Evolutionary conservation across 208 protist genomes (phyloP), one percentile per base, ranked within the genome.

Genomic region (Naegleria lovaniensis): DNA sequence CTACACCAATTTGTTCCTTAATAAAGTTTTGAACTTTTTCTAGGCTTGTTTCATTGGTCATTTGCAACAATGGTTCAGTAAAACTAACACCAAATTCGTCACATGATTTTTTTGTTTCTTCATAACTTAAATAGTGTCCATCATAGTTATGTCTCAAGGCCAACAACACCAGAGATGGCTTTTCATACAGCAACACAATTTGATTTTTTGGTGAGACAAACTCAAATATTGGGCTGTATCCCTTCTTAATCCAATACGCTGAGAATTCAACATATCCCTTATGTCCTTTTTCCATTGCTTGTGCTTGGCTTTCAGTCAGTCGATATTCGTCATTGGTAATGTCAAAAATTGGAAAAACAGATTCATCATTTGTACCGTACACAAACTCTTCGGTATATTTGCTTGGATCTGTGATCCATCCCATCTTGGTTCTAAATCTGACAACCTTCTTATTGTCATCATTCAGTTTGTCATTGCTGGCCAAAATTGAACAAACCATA

Each of bases 381-480:
- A 85, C 48, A 51, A 85, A 85, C 22, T 4, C 15, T 43, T 85
- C 83, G 4, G n/a, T 22, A n/a, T 55, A 22, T 55, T 55, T 55
- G 1, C 16, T 6, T 15, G 40, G 9, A 55, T 87, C 83, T 5
- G 83, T 87, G 9, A 43, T 41, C 36, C 40, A 87, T 29, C 83
- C 83, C 83, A 87, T 87, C 16, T 83, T 83, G 11, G 75, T 83
- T 83, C 75, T 29, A 38, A 83, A 83, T 39, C 40, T 87, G 9
- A 58, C 5, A 58, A 58, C 9, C 15, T 15, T 58, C 51, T 58
- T 58, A 15, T 58, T 58, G 51, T 5, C 51, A 58, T 87, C 40
- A 36, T 55, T 55, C 83, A 15, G 55, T 55, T 29, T 36, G 25
- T 1, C 4, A 55, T 43, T 13, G 4, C 25, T 43, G 48, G 7